Evolutionary conservation across 2,329 filamentous ascomycete genomes (phyloP).

Genomic region (Epichloe coenophiala): DNA sequence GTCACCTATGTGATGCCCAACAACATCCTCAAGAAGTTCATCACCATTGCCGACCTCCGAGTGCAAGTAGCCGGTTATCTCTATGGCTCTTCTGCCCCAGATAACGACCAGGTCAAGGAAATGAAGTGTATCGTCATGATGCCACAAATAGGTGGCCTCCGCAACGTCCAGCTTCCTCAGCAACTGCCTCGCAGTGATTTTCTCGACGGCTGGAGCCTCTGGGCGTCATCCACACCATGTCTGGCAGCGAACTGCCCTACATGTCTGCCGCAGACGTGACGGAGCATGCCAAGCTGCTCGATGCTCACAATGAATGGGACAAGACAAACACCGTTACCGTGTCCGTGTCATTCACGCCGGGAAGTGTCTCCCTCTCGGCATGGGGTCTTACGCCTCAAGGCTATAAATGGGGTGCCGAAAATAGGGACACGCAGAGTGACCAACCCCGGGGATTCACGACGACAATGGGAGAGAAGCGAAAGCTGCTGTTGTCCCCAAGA

Average conservation of each 20-base stretch:
- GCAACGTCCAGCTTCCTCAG: slow-evolving; percentile 81
- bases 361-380: slow-evolving; percentile 84
- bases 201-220: slow-evolving; percentile 76
- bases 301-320: slow-evolving; percentile 54
- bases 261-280: slow-evolving; percentile 95
- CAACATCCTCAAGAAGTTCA: slow-evolving; percentile 96
- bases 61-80: slow-evolving; percentile 95
- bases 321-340: slow-evolving; percentile 84
- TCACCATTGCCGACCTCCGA: slow-evolving; percentile 89
- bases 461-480: slow-evolving; percentile 87
- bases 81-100: slow-evolving; percentile 81
- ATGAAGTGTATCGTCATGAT: slow-evolving; percentile 95
- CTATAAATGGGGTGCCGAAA: slow-evolving; percentile 94
- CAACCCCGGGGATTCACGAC: slow-evolving; percentile 90
- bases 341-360: slow-evolving; percentile 91
- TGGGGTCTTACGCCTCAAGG: slow-evolving; percentile 87
- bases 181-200: slow-evolving; percentile 87
- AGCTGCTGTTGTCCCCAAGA: slow-evolving; percentile 82
- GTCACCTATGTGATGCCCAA: slow-evolving; percentile 98
- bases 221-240: slow-evolving; percentile 89
- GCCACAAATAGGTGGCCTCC: slow-evolving; percentile 86
- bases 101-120: slow-evolving; percentile 96
- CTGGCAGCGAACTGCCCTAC: slow-evolving; percentile 88
- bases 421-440: slow-evolving; percentile 84
- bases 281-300: slow-evolving; percentile 81